Percentiles rank a stretch among this genome's conserved stretches.
These are phyloP conservation scores for Camelina hispida DNA, from an alignment of 345 rosid genomes.

Conservation along the genomic window DNA sequence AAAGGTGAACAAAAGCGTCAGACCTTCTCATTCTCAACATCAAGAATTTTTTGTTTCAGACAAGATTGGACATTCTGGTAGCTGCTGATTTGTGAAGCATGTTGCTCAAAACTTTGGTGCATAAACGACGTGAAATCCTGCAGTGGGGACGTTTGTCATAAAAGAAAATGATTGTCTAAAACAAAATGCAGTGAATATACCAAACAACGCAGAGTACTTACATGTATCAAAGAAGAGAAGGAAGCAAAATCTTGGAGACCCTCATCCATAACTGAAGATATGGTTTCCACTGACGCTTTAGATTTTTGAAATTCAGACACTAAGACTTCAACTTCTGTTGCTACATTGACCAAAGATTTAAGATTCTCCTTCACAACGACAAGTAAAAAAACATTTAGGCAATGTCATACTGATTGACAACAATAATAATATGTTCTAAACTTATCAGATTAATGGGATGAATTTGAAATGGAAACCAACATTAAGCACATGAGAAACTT, in stretches of 20 bases:
- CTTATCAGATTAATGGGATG: constrained; percentile 25
- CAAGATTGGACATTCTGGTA: constrained; percentile 48
- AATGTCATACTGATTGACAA: constrained; percentile 15
- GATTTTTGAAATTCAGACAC: constrained; percentile 55
- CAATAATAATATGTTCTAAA: constrained; percentile 13
- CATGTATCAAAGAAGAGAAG: constrained; percentile 51
- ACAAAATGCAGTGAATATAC: constrained; percentile 5
- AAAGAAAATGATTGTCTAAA: constrained; percentile 6
- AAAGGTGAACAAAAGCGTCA: constrained; percentile 9
- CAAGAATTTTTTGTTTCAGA: constrained; percentile 55
- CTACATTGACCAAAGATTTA: constrained; percentile 50
- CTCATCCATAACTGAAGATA: constrained; percentile 60
- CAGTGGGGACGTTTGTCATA: constrained; percentile 26
- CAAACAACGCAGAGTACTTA: constrained; percentile 50
- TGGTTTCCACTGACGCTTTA: constrained; percentile 52
- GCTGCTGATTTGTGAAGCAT: constrained; percentile 50
- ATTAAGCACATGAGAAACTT: constrained; percentile 50
- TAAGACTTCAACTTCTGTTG: constrained; percentile 62
- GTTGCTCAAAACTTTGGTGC: constrained; percentile 54
- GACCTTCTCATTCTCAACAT: constrained; percentile 76
- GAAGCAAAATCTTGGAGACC: constrained; percentile 60
- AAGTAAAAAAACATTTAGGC: constrained; percentile 25
- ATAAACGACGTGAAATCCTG: constrained; percentile 70
- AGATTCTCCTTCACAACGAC: constrained; percentile 46
- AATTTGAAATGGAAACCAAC: constrained; percentile 29